Conservation (phyloP, 257 asterid species). For the Capsicum chinense region DNA sequence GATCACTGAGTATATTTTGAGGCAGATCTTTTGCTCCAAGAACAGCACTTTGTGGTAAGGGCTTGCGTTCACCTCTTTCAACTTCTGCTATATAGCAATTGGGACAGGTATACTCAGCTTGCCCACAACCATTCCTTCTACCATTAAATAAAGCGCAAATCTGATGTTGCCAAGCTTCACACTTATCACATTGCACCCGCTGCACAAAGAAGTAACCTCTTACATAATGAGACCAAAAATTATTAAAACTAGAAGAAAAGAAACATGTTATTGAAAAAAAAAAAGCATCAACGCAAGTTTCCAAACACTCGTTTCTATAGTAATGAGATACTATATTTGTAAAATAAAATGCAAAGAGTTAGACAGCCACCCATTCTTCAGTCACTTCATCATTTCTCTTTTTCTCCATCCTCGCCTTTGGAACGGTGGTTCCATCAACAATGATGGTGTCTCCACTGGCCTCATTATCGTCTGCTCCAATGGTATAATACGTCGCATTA, state of each 20-base stretch:
- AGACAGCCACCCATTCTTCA: conserved; percentile 83
- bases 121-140: conserved; percentile 96
- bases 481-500: conserved; percentile 90
- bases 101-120: conserved; percentile 99
- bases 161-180: conserved; percentile 99
- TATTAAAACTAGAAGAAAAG: neutral
- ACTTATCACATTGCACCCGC: conserved; percentile 99
- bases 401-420: conserved; percentile 85
- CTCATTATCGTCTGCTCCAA: conserved; percentile 86
- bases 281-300: neutral
- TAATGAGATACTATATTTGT: too few species aligned
- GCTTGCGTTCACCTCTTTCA: conserved; percentile 92
- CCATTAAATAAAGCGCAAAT: conserved; percentile 97
- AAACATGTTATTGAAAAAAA: conserved; percentile 17
- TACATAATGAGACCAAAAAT: conserved; percentile 14
- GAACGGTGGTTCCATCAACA: conserved; percentile 70
- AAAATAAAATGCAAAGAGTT: neutral
- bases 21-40: conserved; percentile 99
- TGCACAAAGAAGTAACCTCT: conserved; percentile 47
- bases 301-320: too few species aligned
- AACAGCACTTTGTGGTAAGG: conserved; percentile 90
- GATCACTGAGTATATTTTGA: conserved; percentile 89
- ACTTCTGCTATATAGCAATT: conserved; percentile 87
- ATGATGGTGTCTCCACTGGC: conserved; percentile 83
- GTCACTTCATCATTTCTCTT: conserved; percentile 92